Percentiles rank a stretch among this genome's conserved stretches.
These are phyloP conservation scores for Ogataea henricii DNA, from an alignment of 805 yeast genomes.

Conservation along the genomic window DNA sequence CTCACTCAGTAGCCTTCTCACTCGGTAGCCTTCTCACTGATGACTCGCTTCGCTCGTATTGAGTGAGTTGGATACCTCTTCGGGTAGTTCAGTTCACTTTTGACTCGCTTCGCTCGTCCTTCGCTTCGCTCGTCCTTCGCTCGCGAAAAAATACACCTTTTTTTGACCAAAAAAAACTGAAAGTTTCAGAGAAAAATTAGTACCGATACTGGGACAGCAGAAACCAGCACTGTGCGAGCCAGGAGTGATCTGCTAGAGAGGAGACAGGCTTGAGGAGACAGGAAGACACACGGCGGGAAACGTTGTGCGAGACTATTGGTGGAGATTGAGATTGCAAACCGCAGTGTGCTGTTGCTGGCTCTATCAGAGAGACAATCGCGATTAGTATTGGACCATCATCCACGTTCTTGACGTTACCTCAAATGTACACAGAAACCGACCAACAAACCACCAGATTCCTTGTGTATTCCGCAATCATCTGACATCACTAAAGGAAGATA, in stretches of 20 bases:
- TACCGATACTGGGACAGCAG: background rate
- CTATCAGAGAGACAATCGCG: too few relatives aligned
- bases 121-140: background rate
- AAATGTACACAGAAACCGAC: conserved; percentile 7
- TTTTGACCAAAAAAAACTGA: background rate
- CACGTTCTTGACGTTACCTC: background rate
- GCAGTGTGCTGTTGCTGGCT: background rate
- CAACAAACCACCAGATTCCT: background rate
- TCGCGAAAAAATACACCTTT: background rate
- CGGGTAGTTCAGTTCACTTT: too few relatives aligned
- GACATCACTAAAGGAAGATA: background rate
- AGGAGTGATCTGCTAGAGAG: background rate
- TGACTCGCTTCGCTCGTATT: too few relatives aligned
- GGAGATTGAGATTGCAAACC: too few relatives aligned
- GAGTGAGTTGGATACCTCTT: too few relatives aligned
- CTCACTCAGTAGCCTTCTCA: too few relatives aligned
- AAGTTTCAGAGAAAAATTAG: background rate
- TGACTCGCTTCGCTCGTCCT: background rate
- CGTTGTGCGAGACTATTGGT: too few relatives aligned
- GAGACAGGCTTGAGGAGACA: too few relatives aligned
- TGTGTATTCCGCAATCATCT: background rate
- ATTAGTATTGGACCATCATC: background rate
- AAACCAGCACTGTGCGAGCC: background rate
- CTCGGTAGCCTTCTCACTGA: too few relatives aligned
- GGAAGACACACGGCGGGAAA: too few relatives aligned